These are phyloP conservation scores for Xenosphaeropsis pyriputrescens DNA, from an alignment of 2,329 filamentous ascomycete genomes.

Conservation along the genomic window DNA sequence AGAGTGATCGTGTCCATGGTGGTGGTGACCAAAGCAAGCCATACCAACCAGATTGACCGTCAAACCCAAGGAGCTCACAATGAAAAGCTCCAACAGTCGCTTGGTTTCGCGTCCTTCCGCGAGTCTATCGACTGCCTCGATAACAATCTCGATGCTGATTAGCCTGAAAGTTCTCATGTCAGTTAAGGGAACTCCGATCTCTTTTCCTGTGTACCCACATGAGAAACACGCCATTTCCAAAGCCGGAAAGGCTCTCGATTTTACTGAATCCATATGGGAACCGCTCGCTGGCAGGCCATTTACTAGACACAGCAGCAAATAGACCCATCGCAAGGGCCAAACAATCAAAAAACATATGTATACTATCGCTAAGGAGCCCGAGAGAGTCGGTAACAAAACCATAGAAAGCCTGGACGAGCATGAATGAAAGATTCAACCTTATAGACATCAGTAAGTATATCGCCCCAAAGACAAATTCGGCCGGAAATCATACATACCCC, in stretches of 20 bases:
- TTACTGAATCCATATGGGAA: conserved; percentile 97
- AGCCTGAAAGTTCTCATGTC: conserved; percentile 35
- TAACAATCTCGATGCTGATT: conserved; percentile 90
- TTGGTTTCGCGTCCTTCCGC: conserved; percentile 74
- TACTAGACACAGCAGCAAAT: conserved; percentile 85
- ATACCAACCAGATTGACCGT: conserved; percentile 88
- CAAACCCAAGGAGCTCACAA: conserved; percentile 77
- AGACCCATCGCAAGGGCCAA: conserved; percentile 82
- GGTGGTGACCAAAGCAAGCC: conserved; percentile 27
- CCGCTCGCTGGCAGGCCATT: conserved; percentile 79
- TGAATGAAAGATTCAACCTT: conserved; percentile 87
- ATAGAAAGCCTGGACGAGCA: conserved; percentile 89
- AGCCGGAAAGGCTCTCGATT: conserved; percentile 89
- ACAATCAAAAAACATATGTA: conserved; percentile 99
- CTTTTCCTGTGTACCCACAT: conserved; percentile 40
- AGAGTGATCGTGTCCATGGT: conserved; percentile 24
- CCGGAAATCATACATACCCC: conserved; percentile 42
- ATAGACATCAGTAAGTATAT: conserved; percentile 1
- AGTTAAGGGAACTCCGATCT: not conserved
- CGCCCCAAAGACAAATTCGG: conserved; percentile 1
- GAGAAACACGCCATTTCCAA: conserved; percentile 89
- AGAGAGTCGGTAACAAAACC: conserved; percentile 87
- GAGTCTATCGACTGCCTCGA: conserved; percentile 82
- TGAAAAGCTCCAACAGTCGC: conserved; percentile 70
- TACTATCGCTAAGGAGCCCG: conserved; percentile 90